A percentile compares a stretch with the other conserved stretches of the same genome.
Evolutionary conservation across 1,284 basidiomycete species (phyloP).

Genomic region (Leucoagaricus sp.): DNA sequence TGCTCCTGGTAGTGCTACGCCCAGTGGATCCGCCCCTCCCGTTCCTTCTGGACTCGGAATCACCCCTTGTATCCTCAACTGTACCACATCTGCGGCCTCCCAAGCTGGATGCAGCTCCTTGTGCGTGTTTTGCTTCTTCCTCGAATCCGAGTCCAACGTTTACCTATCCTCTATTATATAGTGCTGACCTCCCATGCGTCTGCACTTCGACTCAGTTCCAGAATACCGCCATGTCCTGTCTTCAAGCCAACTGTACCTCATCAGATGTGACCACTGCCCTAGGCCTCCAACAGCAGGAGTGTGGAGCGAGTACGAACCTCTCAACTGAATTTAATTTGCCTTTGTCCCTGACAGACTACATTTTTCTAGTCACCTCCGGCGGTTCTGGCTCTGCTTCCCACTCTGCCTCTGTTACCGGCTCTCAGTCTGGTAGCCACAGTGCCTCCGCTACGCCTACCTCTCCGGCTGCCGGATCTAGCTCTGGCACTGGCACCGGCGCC

Average conservation of each 20-base stretch:
- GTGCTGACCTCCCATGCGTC: conserved; percentile 20
- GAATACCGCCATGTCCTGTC: conserved; percentile 16
- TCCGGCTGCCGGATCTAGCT: not conserved
- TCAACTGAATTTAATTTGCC: no score
- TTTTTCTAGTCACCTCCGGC: no score
- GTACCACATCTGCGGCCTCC: conserved; percentile 19
- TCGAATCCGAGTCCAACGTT: not conserved
- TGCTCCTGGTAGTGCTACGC: not conserved
- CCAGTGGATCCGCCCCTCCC: not conserved
- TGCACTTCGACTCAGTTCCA: conserved; percentile 22
- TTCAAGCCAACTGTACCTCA: conserved; percentile 18
- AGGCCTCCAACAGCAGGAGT: conserved; percentile 17
- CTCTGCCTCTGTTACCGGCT: not conserved
- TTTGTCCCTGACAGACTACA: not conserved
- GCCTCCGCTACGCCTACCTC: not conserved
- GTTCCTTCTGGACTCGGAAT: conserved; percentile 13
- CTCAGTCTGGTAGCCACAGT: not conserved
- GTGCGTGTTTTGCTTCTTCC: conserved; percentile 18
- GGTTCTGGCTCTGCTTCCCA: not conserved
- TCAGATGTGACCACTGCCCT: conserved; percentile 16
- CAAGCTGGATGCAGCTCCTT: conserved; percentile 15
- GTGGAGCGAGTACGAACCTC: conserved; percentile 16
- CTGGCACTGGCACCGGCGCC: not conserved
- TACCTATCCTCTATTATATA: not conserved
- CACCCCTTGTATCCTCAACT: conserved; percentile 21